Evolutionary conservation across 129 eudicot genomes (phyloP).

Genomic region (Ambrosia artemisiifolia): DNA sequence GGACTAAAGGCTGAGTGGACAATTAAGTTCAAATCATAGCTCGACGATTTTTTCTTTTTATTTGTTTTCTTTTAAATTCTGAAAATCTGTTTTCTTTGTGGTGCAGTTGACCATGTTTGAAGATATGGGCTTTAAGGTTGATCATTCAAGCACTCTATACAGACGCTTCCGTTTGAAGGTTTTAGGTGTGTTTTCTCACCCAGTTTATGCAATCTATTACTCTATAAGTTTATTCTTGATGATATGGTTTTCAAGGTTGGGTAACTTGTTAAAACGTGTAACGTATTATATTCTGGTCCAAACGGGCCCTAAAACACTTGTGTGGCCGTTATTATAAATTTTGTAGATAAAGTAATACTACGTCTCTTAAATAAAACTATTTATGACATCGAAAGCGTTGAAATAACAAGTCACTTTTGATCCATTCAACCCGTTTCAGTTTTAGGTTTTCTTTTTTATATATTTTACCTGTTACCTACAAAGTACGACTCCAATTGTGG

Average conservation of each 20-base stretch:
- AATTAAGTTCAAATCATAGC: not conserved
- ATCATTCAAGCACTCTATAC: conserved; percentile 67
- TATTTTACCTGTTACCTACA: not conserved
- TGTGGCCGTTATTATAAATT: not conserved
- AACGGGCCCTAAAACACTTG: not conserved
- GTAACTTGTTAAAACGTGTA: not conserved
- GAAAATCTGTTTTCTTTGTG: not conserved
- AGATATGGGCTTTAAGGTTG: conserved; percentile 94
- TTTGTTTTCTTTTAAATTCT: not conserved
- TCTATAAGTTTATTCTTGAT: not conserved
- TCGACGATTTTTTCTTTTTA: no score
- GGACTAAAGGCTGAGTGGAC: not conserved
- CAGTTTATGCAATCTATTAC: not conserved
- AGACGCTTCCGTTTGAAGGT: conserved; percentile 81
- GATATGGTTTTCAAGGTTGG: not conserved
- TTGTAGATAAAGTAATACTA: no score
- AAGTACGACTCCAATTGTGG: not conserved
- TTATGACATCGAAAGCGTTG: not conserved
- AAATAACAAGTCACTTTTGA: not conserved
- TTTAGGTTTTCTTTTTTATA: not conserved
- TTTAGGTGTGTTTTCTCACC: conserved; percentile 46
- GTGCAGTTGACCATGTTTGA: conserved; percentile 96
- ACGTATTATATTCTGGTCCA: not conserved
- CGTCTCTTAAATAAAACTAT: no score
- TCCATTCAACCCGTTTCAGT: not conserved